phyloP scores from a whole-genome alignment of 2,329 filamentous ascomycete species.

The Chaetomium olivaceum region DNA sequence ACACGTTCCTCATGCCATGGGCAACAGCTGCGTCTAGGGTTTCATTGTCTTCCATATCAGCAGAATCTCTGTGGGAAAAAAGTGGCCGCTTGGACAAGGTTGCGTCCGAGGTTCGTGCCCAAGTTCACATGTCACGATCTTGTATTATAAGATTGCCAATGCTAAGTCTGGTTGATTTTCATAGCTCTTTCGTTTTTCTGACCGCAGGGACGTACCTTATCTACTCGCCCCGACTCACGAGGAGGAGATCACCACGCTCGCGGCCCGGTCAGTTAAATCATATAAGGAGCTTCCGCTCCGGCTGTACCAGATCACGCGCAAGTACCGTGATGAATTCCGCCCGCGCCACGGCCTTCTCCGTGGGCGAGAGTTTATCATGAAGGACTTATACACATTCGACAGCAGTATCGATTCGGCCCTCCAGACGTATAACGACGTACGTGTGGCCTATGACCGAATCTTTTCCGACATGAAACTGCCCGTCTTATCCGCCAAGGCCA shows the following conservation, averaged over 20 bases:
- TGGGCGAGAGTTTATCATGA: conserved; percentile 93
- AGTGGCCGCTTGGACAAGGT: conserved; percentile 78
- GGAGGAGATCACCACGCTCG: conserved; percentile 87
- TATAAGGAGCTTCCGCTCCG: conserved; percentile 84
- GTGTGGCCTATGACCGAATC: conserved; percentile 70
- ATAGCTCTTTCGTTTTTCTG: conserved; percentile 76
- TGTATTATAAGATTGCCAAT: background rate
- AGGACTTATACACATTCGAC: conserved; percentile 97
- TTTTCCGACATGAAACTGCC: conserved; percentile 83
- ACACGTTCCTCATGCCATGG: background rate
- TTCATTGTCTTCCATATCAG: conserved; percentile 81
- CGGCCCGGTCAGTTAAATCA: conserved; percentile 71
- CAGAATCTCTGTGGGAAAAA: conserved; percentile 77
- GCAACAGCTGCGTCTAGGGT: conserved; percentile 71
- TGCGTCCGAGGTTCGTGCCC: conserved; percentile 63
- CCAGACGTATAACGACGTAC: conserved; percentile 76
- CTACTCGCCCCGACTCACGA: conserved; percentile 92
- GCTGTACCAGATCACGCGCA: conserved; percentile 88
- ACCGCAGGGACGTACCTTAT: conserved; percentile 73
- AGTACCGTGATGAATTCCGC: conserved; percentile 90
- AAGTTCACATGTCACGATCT: background rate
- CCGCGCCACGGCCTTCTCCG: conserved; percentile 86
- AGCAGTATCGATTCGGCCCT: conserved; percentile 65
- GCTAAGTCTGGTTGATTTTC: conserved; percentile 22
- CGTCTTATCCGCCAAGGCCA: conserved; percentile 81